phyloP scores from a whole-genome alignment of 2,329 filamentous ascomycete genomes.

The Colletotrichum lindemuthianum region DNA sequence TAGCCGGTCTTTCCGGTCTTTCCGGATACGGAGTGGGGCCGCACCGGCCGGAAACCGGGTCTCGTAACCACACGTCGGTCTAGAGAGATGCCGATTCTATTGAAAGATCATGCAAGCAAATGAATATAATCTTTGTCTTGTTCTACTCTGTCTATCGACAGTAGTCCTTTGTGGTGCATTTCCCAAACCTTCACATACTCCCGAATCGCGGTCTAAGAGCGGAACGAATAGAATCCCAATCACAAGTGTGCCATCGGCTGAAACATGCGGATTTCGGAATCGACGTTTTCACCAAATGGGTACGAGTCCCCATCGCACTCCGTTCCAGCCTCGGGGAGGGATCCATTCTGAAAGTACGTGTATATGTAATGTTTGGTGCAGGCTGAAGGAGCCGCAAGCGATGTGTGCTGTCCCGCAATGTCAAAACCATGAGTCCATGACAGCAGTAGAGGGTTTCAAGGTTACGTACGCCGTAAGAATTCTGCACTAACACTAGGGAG shows the following conservation, averaged over 20 bases:
- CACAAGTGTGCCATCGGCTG: not conserved
- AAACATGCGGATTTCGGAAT: not conserved
- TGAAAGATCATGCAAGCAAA: too few species aligned
- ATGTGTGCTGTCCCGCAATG: constrained; percentile 56
- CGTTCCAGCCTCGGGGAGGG: constrained; percentile 54
- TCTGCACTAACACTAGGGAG: constrained; percentile 58
- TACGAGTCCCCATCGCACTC: constrained; percentile 57
- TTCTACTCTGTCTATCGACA: too few species aligned
- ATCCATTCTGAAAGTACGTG: constrained; percentile 57
- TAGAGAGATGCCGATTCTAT: too few species aligned
- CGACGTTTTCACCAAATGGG: constrained; percentile 47
- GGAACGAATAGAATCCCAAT: not conserved
- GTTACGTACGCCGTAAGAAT: constrained; percentile 59
- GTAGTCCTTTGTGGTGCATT: too few species aligned
- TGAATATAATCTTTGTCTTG: too few species aligned
- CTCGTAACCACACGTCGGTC: too few species aligned
- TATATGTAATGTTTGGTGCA: constrained; percentile 55
- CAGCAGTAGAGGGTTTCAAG: not conserved
- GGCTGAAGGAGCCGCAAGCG: constrained; percentile 53
- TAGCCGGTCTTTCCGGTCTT: too few species aligned
- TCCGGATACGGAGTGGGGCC: too few species aligned
- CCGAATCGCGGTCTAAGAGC: not conserved
- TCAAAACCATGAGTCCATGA: not conserved
- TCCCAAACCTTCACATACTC: too few species aligned
- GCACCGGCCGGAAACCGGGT: too few species aligned